These are phyloP conservation scores for Komagataella ulmi DNA, from an alignment of 805 yeast genomes.

Conservation along the genomic window DNA sequence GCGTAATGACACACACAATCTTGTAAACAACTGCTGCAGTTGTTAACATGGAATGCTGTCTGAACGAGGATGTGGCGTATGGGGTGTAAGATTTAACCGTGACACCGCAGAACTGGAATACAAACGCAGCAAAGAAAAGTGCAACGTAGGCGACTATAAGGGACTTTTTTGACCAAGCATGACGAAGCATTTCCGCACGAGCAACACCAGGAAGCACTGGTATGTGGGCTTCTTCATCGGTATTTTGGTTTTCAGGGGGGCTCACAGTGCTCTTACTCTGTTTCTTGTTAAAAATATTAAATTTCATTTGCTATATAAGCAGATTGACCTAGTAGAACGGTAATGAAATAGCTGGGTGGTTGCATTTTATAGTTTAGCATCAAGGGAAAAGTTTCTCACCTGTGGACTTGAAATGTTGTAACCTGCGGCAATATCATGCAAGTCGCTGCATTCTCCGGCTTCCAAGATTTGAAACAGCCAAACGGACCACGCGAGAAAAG, in stretches of 20 bases:
- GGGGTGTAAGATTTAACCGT: not conserved
- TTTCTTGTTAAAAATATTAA: not conserved
- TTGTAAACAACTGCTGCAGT: not conserved
- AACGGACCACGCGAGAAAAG: not conserved
- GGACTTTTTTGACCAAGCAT: not conserved
- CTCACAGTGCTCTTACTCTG: not conserved
- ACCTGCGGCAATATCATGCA: not conserved
- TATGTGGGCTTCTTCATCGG: not conserved
- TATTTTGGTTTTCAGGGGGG: not conserved
- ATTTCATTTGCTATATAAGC: not conserved
- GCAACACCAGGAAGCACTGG: not conserved
- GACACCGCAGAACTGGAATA: not conserved
- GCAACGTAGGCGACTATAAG: not conserved
- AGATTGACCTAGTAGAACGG: no score
- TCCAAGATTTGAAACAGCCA: not conserved
- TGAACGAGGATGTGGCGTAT: not conserved
- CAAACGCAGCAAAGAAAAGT: not conserved
- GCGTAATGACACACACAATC: not conserved
- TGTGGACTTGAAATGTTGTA: not conserved
- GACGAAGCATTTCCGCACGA: not conserved
- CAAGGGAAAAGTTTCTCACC: no score
- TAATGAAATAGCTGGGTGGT: no score
- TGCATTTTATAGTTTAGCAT: no score
- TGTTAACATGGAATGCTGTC: not conserved
- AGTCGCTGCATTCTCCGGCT: not conserved